Conservation (phyloP, 2,329 filamentous ascomycete species). For the Elsinoe arachidis region DNA sequence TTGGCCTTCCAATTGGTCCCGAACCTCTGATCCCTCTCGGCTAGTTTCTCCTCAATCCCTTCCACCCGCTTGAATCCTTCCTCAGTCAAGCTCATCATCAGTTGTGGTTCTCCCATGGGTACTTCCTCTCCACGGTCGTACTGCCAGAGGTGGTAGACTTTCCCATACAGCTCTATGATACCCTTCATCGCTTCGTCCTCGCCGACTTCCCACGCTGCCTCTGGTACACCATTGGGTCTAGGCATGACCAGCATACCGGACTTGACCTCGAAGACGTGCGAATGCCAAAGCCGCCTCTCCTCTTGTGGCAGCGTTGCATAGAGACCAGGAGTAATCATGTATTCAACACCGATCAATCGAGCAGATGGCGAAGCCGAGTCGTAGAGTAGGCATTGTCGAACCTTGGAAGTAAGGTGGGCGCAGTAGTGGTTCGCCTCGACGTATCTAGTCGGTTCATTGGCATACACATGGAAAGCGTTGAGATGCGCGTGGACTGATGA, state of each 20-base stretch:
- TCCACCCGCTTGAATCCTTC: conserved; percentile 36
- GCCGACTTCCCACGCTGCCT: conserved; percentile 60
- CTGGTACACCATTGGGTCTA: conserved; percentile 46
- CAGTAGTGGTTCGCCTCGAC: conserved; percentile 84
- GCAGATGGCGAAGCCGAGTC: conserved; percentile 59
- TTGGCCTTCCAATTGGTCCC: conserved; percentile 45
- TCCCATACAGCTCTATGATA: conserved; percentile 67
- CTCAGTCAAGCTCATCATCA: conserved; percentile 55
- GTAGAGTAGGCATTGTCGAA: conserved; percentile 80
- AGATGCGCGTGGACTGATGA: conserved; percentile 51
- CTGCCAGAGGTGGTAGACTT: conserved; percentile 82
- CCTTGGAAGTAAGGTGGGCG: conserved; percentile 58
- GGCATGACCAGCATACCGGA: conserved; percentile 76
- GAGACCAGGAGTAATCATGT: conserved; percentile 67
- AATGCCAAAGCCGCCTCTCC: conserved; percentile 73
- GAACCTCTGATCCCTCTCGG: conserved; percentile 47
- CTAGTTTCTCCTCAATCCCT: conserved; percentile 37
- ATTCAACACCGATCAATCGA: conserved; percentile 74
- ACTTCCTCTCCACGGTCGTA: conserved; percentile 61
- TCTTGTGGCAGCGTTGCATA: conserved; percentile 56
- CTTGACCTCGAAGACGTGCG: conserved; percentile 65
- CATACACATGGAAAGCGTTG: conserved; percentile 80
- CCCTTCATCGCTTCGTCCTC: conserved; percentile 77
- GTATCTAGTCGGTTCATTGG: conserved; percentile 57
- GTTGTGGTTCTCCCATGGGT: conserved; percentile 51